Evolutionary conservation across 164 flowering plant genomes (phyloP).

Genomic region (Paratinospora sagittata): DNA sequence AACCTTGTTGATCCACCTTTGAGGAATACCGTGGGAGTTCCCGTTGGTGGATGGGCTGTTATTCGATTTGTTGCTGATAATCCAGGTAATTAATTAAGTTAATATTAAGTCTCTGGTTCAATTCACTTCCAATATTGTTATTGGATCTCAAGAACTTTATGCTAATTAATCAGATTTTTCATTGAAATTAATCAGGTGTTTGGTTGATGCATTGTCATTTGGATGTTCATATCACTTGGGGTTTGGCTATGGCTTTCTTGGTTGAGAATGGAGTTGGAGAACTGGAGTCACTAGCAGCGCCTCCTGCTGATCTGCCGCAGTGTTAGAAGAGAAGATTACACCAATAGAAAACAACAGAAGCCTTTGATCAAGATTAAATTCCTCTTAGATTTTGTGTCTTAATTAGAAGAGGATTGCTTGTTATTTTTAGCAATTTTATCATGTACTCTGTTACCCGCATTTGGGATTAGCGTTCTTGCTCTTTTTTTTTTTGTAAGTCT

Average conservation of each 20-base stretch:
- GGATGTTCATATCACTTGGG: constrained; percentile 61
- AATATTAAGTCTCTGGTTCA: neutral
- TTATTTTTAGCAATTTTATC: neutral
- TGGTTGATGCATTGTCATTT: constrained; percentile 85
- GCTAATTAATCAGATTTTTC: constrained; percentile 33
- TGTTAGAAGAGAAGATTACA: constrained; percentile 29
- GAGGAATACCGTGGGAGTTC: constrained; percentile 68
- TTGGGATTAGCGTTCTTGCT: constrained; percentile 7
- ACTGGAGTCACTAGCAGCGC: constrained; percentile 45
- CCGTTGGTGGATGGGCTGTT: constrained; percentile 76
- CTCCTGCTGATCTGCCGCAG: constrained; percentile 62
- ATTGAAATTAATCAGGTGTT: constrained; percentile 44
- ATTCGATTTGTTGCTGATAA: constrained; percentile 80
- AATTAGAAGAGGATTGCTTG: neutral
- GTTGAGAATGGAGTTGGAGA: constrained; percentile 63
- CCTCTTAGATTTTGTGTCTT: neutral
- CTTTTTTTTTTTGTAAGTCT: neutral
- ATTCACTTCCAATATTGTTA: neutral
- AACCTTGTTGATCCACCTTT: constrained; percentile 76
- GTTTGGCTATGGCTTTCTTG: constrained; percentile 58
- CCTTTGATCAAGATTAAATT: neutral
- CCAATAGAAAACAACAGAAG: neutral
- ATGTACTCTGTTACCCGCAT: constrained; percentile 2
- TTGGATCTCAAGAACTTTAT: too few relatives aligned
- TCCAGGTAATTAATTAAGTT: constrained; percentile 42